phyloP scores from a whole-genome alignment of 2,329 filamentous ascomycete species.

The Xylariales sp. region DNA sequence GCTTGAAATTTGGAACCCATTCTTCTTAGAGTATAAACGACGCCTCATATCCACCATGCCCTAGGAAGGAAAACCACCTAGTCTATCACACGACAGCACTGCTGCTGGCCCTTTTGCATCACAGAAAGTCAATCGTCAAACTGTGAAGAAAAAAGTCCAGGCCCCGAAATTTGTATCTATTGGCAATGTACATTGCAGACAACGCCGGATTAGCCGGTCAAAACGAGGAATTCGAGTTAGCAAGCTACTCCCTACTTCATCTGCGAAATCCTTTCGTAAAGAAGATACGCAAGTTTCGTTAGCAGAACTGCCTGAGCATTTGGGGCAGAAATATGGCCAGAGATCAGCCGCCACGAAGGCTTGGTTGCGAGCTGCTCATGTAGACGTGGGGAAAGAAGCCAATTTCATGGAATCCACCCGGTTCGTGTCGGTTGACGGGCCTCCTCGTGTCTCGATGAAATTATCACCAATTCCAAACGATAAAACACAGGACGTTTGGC shows the following conservation, averaged over 20 bases:
- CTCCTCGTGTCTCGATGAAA: too few species aligned
- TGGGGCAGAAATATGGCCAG: too few species aligned
- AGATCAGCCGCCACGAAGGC: too few species aligned
- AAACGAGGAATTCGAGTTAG: conserved; percentile 29
- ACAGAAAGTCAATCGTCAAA: conserved; percentile 19
- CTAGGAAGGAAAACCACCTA: conserved; percentile 37
- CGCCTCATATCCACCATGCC: conserved; percentile 39
- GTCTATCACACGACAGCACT: conserved; percentile 28
- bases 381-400: too few species aligned
- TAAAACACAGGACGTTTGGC: too few species aligned
- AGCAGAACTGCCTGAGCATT: conserved; percentile 18
- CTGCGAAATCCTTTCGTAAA: conserved; percentile 6
- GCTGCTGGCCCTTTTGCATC: conserved; percentile 14
- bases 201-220: conserved; percentile 28
- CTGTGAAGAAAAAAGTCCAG: conserved; percentile 26
- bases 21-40: conserved; percentile 34
- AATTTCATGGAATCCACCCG: too few species aligned
- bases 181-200: conserved; percentile 26
- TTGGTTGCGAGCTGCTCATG: too few species aligned
- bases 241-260: too few species aligned
- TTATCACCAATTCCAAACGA: too few species aligned
- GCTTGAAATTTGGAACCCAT: conserved; percentile 22
- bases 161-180: conserved; percentile 24
- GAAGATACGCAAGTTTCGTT: conserved; percentile 14
- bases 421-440: too few species aligned